Conservation (phyloP, 139 green algal genomes). For the Coelastrella sp. region DNA sequence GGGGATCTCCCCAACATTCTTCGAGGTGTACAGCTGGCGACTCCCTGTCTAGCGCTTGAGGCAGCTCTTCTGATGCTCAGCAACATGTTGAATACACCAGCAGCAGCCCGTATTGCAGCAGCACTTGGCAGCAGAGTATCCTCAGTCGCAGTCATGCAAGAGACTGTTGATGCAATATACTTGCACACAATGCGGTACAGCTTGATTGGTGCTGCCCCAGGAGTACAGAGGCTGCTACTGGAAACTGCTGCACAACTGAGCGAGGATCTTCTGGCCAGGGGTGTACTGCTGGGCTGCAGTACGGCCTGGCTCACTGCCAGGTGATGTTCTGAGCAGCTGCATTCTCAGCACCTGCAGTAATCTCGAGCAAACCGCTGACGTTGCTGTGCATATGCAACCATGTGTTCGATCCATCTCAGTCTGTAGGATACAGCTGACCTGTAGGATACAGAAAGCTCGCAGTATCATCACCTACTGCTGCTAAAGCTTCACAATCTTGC, state of each 20-base stretch:
- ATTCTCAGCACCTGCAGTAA: too few relatives aligned
- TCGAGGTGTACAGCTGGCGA: neutral
- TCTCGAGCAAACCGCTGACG: too few relatives aligned
- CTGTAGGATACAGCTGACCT: too few relatives aligned
- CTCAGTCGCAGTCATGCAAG: neutral
- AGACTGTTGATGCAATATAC: neutral
- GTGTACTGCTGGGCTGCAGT: slow-evolving; percentile 32
- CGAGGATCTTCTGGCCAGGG: slow-evolving; percentile 39
- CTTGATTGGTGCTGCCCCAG: slow-evolving; percentile 1
- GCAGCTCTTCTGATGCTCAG: slow-evolving; percentile 20
- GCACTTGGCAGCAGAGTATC: neutral
- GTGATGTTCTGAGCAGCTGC: neutral
- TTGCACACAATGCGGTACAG: slow-evolving; percentile 9
- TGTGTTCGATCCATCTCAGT: too few relatives aligned
- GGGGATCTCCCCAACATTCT: neutral
- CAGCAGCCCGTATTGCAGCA: neutral
- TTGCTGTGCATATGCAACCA: too few relatives aligned
- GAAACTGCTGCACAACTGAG: slow-evolving; percentile 38
- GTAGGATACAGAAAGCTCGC: too few relatives aligned
- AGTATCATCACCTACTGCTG: too few relatives aligned
- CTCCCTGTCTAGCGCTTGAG: neutral
- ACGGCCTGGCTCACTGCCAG: neutral
- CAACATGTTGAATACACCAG: neutral
- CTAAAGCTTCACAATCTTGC: too few relatives aligned
- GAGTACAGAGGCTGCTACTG: neutral